phyloP scores from a whole-genome alignment of 2,329 filamentous ascomycete genomes.

The Aspergillus nomiae region DNA sequence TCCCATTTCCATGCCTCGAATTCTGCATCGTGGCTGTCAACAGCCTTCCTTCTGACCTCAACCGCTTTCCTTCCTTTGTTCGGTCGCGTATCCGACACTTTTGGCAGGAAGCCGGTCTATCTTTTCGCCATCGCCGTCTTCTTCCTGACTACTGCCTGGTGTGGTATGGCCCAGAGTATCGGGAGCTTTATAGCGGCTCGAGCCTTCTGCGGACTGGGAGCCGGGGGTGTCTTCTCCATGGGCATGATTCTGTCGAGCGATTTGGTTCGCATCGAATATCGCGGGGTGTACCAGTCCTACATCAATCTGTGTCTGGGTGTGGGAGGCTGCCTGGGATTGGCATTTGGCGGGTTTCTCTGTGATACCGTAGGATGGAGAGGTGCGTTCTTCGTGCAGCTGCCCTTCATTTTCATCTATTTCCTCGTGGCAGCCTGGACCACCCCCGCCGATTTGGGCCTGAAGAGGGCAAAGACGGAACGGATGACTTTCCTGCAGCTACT shows the following conservation, averaged over 20 bases:
- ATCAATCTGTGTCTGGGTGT: slow-evolving; percentile 41
- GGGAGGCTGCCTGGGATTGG: slow-evolving; percentile 41
- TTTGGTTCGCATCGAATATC: slow-evolving; percentile 70
- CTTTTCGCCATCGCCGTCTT: slow-evolving; percentile 65
- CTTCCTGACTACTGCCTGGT: slow-evolving; percentile 67
- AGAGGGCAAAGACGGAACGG: slow-evolving; percentile 44
- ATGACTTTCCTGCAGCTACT: slow-evolving; percentile 46
- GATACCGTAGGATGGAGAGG: slow-evolving; percentile 45
- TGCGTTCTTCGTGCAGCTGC: slow-evolving; percentile 53
- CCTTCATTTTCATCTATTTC: slow-evolving; percentile 49
- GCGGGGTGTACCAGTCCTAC: slow-evolving; percentile 46
- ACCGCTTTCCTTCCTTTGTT: slow-evolving; percentile 76
- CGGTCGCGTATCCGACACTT: slow-evolving; percentile 71
- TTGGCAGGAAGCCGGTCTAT: slow-evolving; percentile 70
- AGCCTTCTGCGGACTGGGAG: slow-evolving; percentile 71
- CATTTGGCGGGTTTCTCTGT: slow-evolving; percentile 42
- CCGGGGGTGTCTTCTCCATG: slow-evolving; percentile 71
- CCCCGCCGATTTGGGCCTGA: slow-evolving; percentile 48
- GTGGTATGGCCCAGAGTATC: slow-evolving; percentile 69
- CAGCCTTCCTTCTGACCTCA: slow-evolving; percentile 74
- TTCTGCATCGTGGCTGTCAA: slow-evolving; percentile 79
- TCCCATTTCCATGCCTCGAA: slow-evolving; percentile 78
- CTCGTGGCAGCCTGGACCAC: slow-evolving; percentile 47
- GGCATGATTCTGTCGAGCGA: slow-evolving; percentile 64
- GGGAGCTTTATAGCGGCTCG: slow-evolving; percentile 70